Base-by-base conservation (phyloP, 768 basidiomycete species). In the Strobilomyces dryophilus region DNA sequence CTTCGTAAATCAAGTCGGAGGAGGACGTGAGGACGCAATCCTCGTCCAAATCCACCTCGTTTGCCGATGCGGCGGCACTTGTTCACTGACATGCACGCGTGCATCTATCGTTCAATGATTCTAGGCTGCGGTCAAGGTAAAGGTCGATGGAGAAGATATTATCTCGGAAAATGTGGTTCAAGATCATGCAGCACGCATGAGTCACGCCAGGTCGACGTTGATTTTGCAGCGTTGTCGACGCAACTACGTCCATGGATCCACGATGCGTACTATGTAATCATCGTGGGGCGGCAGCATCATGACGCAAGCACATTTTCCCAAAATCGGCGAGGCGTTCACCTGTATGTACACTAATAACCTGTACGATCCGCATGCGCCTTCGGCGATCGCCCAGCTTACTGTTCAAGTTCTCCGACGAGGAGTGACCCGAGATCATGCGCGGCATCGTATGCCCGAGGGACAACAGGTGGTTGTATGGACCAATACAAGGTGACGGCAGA, bases 351-450 rank as follows among this genome's bases (percentile, higher is more conserved):
- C 35, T 35, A 55, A 36, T 41, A 29, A 47, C 36, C 24, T 36
- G 11, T 56, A 40, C 17, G 43, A 57, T 45, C 56, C 50, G n/a
- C 52, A 57, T 21, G 54, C 40, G 27, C 55, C 49, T 4, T 11
- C 58, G 42, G 35, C 46, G 58, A 20, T 54, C 55, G 6, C 63
- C 47, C 5, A 49, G 53, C 2, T 17, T 60, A 45, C 15, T 49
- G 26, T 56, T 54, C 24, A 45, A 17, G 29, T 61, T 61, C 14
- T 12, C 46, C 10, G 48, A 50, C 1, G 20, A 49, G 34, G 54
- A 43, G 29, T 59, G 54, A 52, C 53, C 41, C 10, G 50, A 54
- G 36, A 59, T 52, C 39, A 52, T 62, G 44, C 55, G 51, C 18
- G 35, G 51, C 40, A 26, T 65, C 37, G 51, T 62, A 5, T 52